These are phyloP conservation scores for Amanita jacksonii DNA, from an alignment of 768 basidiomycete species.

Conservation along the genomic window DNA sequence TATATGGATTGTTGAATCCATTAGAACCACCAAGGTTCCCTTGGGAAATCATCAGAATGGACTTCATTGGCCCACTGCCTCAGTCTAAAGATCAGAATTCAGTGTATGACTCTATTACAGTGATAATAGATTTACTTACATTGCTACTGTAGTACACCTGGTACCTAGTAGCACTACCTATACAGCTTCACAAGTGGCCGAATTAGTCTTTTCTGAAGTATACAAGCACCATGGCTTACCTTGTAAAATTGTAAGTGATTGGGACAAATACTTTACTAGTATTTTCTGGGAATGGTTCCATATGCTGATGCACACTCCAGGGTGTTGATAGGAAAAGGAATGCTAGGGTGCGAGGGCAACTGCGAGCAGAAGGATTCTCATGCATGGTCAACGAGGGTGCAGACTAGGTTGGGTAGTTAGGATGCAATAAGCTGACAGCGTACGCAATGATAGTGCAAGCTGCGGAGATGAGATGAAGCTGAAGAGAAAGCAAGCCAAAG, in stretches of 20 bases:
- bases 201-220: slow-evolving; percentile 15
- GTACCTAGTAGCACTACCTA: slow-evolving; percentile 9
- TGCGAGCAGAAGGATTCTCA: no score
- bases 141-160: slow-evolving; percentile 9
- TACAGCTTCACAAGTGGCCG: slow-evolving; percentile 10
- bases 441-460: no score
- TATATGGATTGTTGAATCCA: background rate
- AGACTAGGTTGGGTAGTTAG: no score
- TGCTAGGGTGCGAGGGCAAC: no score
- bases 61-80: background rate
- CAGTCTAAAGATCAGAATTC: background rate
- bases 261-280: slow-evolving; percentile 1
- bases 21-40: background rate
- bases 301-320: background rate
- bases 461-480: no score
- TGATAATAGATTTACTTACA: slow-evolving; percentile 5
- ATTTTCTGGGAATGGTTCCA: slow-evolving; percentile 2
- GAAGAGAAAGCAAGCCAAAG: no score
- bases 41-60: background rate
- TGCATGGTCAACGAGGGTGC: no score
- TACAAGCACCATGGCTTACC: slow-evolving; percentile 24
- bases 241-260: slow-evolving; percentile 17
- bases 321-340: no score
- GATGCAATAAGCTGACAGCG: no score
- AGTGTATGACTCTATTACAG: background rate